phyloP scores from a whole-genome alignment of 495 filamentous ascomycete genomes.

The Pseudoneurospora amorphoporcata region DNA sequence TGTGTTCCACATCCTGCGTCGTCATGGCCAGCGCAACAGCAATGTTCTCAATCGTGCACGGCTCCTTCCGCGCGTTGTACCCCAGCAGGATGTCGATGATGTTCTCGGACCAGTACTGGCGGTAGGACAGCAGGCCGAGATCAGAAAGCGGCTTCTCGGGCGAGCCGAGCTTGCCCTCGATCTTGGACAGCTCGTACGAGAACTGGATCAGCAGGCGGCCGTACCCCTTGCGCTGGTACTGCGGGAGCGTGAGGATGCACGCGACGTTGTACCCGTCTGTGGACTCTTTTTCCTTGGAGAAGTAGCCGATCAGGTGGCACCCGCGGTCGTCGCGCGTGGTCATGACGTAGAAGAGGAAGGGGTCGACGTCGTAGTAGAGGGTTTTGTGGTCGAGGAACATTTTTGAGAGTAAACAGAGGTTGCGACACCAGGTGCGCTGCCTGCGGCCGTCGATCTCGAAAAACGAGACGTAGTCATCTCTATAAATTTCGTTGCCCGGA shows the following conservation, averaged over 20 bases:
- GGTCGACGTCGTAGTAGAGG: conserved; percentile 98
- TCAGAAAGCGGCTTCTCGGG: conserved; percentile 96
- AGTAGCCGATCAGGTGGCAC: conserved; percentile 90
- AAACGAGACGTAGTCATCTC: conserved; percentile 87
- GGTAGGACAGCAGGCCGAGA: conserved; percentile 80
- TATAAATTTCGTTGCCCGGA: conserved; percentile 96
- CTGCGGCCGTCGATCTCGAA: conserved; percentile 94
- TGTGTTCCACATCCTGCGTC: conserved; percentile 87
- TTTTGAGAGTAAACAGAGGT: conserved; percentile 86
- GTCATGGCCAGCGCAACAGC: conserved; percentile 81
- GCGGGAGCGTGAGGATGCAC: conserved; percentile 91
- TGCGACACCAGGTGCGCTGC: conserved; percentile 95
- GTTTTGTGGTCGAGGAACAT: conserved; percentile 98
- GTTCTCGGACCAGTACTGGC: conserved; percentile 94
- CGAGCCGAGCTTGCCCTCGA: conserved; percentile 86
- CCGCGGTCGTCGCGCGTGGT: conserved; percentile 73
- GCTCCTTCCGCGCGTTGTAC: conserved; percentile 46
- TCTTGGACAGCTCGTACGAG: conserved; percentile 93
- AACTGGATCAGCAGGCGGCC: conserved; percentile 91
- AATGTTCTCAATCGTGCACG: conserved; percentile 72
- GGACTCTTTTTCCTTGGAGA: conserved; percentile 95
- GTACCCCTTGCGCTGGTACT: conserved; percentile 90
- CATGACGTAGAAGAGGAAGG: conserved; percentile 99
- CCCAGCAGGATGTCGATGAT: conserved; percentile 75
- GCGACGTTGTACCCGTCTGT: conserved; percentile 95